Evolutionary conservation across 2,329 filamentous ascomycete species (phyloP).

Genomic region (Pyrenophora graminea): DNA sequence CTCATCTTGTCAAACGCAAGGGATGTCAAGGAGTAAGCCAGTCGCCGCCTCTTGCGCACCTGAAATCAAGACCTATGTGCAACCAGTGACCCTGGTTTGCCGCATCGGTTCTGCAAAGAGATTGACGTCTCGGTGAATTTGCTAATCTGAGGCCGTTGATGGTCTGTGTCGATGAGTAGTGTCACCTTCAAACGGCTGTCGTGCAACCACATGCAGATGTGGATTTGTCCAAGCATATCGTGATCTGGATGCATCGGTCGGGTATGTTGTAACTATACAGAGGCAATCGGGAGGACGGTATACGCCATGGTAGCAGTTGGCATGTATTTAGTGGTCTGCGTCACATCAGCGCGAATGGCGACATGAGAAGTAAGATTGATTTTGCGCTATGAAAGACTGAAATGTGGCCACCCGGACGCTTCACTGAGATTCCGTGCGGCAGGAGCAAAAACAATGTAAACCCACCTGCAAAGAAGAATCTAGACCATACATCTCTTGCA

Average conservation of each 20-base stretch:
- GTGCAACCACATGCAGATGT: slow-evolving; percentile 12
- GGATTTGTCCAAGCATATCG: slow-evolving; percentile 7
- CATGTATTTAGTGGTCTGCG: too few relatives aligned
- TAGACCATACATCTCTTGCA: too few relatives aligned
- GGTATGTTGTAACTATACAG: slow-evolving; percentile 11
- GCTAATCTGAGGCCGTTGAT: slow-evolving; percentile 16
- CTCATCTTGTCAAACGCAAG: slow-evolving; percentile 3
- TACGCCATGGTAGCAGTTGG: too few relatives aligned
- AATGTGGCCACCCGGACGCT: background rate
- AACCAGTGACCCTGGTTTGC: background rate
- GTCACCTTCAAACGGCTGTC: slow-evolving; percentile 16
- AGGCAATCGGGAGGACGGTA: slow-evolving; percentile 1
- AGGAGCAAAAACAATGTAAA: background rate
- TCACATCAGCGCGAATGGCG: too few relatives aligned
- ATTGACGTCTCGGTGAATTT: slow-evolving; percentile 25
- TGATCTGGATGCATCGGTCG: slow-evolving; percentile 2
- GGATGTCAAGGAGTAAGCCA: too few relatives aligned
- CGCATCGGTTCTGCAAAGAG: slow-evolving; percentile 23
- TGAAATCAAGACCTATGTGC: too few relatives aligned
- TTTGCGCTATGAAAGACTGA: background rate
- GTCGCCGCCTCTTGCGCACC: too few relatives aligned
- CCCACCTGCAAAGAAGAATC: too few relatives aligned
- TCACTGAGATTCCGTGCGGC: too few relatives aligned
- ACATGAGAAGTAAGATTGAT: too few relatives aligned
- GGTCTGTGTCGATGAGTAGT: slow-evolving; percentile 14